These are phyloP conservation scores for Salix dunnii DNA, from an alignment of 345 rosid genomes.

Conservation along the genomic window DNA sequence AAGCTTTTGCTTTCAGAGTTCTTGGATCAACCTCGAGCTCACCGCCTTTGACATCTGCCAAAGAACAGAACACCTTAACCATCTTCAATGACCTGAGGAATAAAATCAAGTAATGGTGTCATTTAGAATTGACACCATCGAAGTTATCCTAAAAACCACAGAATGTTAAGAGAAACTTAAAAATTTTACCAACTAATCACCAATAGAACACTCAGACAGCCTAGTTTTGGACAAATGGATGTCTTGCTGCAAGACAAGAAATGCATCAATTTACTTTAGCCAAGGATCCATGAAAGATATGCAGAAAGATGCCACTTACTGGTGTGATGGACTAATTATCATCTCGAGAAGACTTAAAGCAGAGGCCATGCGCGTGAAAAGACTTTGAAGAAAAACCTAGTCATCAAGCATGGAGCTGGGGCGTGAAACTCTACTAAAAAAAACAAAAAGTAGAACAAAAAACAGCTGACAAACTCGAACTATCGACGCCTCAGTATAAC, in stretches of 20 bases:
- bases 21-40: constrained; percentile 28
- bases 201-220: neutral
- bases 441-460: constrained; percentile 15
- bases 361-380: constrained; percentile 30
- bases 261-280: constrained; percentile 4
- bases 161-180: neutral
- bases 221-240: neutral
- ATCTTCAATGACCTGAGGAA: constrained; percentile 8
- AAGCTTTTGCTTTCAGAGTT: constrained; percentile 22
- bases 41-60: constrained; percentile 18
- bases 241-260: neutral
- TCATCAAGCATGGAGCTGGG: constrained; percentile 17
- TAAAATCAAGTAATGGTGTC: too few relatives aligned
- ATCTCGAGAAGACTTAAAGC: constrained; percentile 30
- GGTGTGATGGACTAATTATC: constrained; percentile 12
- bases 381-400: constrained; percentile 26
- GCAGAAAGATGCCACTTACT: constrained; percentile 9
- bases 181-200: neutral
- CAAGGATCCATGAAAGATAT: neutral
- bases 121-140: constrained; percentile 8
- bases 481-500: constrained; percentile 11
- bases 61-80: constrained; percentile 7
- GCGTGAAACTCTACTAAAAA: constrained; percentile 28
- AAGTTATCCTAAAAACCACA: neutral
- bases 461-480: constrained; percentile 21